Evolutionary conservation across 129 eudicot species (phyloP).

Genomic region (Silybum marianum): DNA sequence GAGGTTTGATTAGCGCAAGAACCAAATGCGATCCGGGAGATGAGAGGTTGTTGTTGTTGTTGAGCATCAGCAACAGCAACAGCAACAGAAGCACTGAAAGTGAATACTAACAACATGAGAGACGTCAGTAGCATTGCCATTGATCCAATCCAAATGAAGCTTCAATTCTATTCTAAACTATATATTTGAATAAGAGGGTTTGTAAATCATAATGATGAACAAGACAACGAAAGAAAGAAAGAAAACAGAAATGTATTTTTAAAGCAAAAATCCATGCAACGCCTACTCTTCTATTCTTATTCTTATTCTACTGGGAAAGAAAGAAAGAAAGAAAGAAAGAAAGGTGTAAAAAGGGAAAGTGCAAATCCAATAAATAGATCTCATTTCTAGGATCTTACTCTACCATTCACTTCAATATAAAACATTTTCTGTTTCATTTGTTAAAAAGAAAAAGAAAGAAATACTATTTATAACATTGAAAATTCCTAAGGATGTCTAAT

Average conservation of each 20-base stretch:
- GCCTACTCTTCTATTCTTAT: not conserved
- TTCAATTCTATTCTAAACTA: not conserved
- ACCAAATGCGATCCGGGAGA: constrained; percentile 67
- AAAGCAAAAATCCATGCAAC: constrained; percentile 5
- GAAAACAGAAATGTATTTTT: not conserved
- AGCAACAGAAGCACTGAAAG: constrained; percentile 13
- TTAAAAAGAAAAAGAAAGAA: too few relatives aligned
- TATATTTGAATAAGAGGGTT: not conserved
- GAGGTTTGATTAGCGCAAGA: constrained; percentile 68
- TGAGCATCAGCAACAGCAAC: too few relatives aligned
- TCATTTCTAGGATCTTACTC: too few relatives aligned
- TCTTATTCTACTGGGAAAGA: too few relatives aligned
- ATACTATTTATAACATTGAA: too few relatives aligned
- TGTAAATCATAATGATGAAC: not conserved
- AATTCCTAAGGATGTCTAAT: too few relatives aligned
- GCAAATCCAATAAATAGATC: too few relatives aligned
- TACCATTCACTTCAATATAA: too few relatives aligned
- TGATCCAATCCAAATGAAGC: too few relatives aligned
- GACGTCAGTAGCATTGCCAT: constrained; percentile 8
- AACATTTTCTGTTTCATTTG: too few relatives aligned
- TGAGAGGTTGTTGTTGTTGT: constrained; percentile 13
- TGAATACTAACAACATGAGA: not conserved
- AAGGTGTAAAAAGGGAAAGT: too few relatives aligned
- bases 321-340: too few relatives aligned
- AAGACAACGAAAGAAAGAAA: not conserved